These are phyloP conservation scores for Hypoxylon sp. DNA, from an alignment of 2,329 filamentous ascomycete genomes.

Conservation along the genomic window DNA sequence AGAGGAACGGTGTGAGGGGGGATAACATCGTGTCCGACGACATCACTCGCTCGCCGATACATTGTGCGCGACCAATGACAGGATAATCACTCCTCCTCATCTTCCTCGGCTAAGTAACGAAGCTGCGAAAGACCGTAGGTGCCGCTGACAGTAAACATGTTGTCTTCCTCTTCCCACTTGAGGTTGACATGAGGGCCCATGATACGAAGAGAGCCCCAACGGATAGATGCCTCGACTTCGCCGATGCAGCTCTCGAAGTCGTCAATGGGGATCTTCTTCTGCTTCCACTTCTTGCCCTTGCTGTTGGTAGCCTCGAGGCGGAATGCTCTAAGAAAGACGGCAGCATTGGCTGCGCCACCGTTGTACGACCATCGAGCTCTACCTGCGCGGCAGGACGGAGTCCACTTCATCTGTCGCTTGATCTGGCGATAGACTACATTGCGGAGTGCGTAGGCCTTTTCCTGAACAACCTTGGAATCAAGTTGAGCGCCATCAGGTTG, in stretches of 20 bases:
- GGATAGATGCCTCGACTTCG: constrained; percentile 58
- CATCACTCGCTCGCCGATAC: constrained; percentile 1
- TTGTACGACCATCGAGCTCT: constrained; percentile 12
- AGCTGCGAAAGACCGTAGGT: constrained; percentile 14
- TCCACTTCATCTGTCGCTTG: constrained; percentile 22
- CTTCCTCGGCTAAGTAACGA: not conserved
- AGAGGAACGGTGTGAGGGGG: not conserved
- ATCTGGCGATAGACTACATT: constrained; percentile 12
- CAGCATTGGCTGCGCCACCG: constrained; percentile 7
- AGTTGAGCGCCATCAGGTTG: constrained; percentile 8
- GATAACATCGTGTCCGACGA: not conserved
- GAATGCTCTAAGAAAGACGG: constrained; percentile 23
- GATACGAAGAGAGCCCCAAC: constrained; percentile 9
- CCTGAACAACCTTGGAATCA: constrained; percentile 4
- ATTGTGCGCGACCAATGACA: not conserved
- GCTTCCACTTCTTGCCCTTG: constrained; percentile 27
- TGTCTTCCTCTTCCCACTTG: constrained; percentile 23
- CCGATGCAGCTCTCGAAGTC: constrained; percentile 42
- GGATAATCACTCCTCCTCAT: constrained; percentile 2
- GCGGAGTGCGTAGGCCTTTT: constrained; percentile 20
- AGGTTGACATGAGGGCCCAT: constrained; percentile 20
- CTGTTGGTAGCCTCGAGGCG: constrained; percentile 8
- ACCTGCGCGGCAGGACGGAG: constrained; percentile 9
- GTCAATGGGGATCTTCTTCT: constrained; percentile 19
- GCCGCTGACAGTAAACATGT: constrained; percentile 23